A percentile compares a stretch with the other conserved stretches of the same genome.
Conservation (phyloP, 2,329 filamentous ascomycete species). For the Zymoseptoria ardabiliae region DNA sequence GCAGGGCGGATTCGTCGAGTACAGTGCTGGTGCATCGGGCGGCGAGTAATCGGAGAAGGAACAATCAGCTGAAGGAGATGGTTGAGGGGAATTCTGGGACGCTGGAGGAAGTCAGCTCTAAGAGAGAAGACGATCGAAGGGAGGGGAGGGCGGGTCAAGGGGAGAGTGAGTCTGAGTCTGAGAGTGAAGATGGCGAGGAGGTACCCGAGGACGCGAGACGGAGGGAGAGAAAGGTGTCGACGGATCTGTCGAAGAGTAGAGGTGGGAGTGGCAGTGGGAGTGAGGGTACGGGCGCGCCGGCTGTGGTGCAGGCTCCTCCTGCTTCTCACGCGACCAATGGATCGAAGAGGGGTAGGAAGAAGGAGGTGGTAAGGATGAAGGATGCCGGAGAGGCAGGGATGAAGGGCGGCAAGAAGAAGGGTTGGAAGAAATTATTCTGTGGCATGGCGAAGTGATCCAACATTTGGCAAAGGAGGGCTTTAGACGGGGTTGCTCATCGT, state of each 20-base stretch:
- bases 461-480: background rate
- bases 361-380: background rate
- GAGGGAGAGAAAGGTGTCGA: background rate
- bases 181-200: slow-evolving; percentile 1
- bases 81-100: slow-evolving; percentile 13
- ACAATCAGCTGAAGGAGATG: slow-evolving; percentile 12
- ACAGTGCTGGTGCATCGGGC: slow-evolving; percentile 30
- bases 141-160: background rate
- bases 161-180: background rate
- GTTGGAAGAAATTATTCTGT: slow-evolving; percentile 9
- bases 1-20: slow-evolving; percentile 24
- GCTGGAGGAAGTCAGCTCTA: background rate
- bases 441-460: background rate
- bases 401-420: background rate
- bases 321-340: background rate
- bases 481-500: background rate
- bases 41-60: slow-evolving; percentile 25
- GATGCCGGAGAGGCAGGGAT: background rate
- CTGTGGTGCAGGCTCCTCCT: background rate
- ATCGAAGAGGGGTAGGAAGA: background rate
- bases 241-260: background rate
- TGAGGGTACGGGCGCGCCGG: too few species aligned
- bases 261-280: background rate
- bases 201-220: background rate
- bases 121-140: background rate